Base-by-base conservation (phyloP, 2,329 filamentous ascomycete genomes). In the Neonectria punicea region DNA sequence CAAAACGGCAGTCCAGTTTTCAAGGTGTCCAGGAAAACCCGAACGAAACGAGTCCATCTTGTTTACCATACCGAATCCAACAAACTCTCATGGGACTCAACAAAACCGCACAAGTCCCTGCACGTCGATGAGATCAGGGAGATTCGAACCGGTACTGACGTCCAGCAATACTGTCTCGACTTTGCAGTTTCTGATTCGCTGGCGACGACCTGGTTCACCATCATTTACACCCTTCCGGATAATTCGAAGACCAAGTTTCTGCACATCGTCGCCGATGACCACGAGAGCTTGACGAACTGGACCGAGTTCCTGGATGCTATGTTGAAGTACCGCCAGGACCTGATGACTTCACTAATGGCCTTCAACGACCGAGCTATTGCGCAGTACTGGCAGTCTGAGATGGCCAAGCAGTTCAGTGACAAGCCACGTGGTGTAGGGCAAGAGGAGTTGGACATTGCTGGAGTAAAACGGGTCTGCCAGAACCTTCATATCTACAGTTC, bases 111-210 rank as follows among this genome's bases (percentile, higher is more conserved):
- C 25, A 98, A 98, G 78, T 90, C 89, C 58, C 92, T 99, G 69
- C 97, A 97, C 78, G 93, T 99, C 67, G 96, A 99, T 74, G 94
- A 98, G 77, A 95, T 99, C 74, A 92, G 93, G 74, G 94, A 97
- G 75, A 94, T 98, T 53, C 90, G 94, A 67, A 89, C 90, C 36
- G 94, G 93, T 18, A 87, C 87, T 13, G 93, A 98, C 76, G 93
- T 95, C 18, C 89, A 92, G 62, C 95, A 97, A 76, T 97, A 97
- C 77, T 91, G 93, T 46, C 90, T 95, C 73, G 94, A 98, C 78
- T 93, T 92, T 75, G 88, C 89, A 43, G 83, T 96, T 22, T 82
- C 90, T 1, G 87, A 90, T 56, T 82, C 87, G 6, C 87, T 89
- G 43, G 91, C 94, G 73, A 81, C 85, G 8, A 88, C 89, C 14